A percentile compares a stretch with the other conserved stretches of the same genome.
Evolutionary conservation across 2,329 filamentous ascomycete species (phyloP).

Genomic region (Pyricularia sp.): DNA sequence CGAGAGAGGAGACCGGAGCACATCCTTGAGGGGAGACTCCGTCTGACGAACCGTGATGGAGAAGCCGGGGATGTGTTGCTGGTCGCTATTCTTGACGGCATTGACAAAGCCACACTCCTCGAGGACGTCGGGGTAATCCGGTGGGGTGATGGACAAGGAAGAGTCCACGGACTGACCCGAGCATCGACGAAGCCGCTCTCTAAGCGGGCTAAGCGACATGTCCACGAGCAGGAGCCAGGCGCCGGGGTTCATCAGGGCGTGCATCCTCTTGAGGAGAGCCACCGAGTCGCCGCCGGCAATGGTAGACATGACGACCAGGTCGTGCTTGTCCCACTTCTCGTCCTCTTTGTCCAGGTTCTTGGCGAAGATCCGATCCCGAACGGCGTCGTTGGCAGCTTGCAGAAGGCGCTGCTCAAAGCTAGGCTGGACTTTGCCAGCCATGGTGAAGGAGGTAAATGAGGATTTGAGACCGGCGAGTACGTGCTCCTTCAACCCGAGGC

Average conservation of each 20-base stretch:
- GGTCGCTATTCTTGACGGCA: conserved; percentile 20
- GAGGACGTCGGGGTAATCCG: conserved; percentile 23
- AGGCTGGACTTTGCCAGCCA: conserved; percentile 13
- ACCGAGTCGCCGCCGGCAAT: conserved; percentile 8
- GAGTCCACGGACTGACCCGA: not conserved
- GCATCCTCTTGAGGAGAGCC: conserved; percentile 10
- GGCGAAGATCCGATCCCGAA: conserved; percentile 11
- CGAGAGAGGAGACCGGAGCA: conserved; percentile 11
- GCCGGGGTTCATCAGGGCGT: conserved; percentile 17
- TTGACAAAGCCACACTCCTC: conserved; percentile 22
- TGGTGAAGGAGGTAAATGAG: conserved; percentile 21
- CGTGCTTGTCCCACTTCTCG: conserved; percentile 10
- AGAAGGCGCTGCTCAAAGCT: conserved; percentile 12
- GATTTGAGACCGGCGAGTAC: conserved; percentile 20
- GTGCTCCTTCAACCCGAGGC: conserved; percentile 19
- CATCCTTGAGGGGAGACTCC: conserved; percentile 14
- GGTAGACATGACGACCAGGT: conserved; percentile 17
- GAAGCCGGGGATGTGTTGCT: conserved; percentile 21
- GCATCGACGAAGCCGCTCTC: conserved; percentile 11
- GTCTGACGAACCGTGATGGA: conserved; percentile 28
- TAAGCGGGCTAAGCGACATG: conserved; percentile 12
- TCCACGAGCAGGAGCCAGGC: conserved; percentile 22
- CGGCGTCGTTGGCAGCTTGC: not conserved
- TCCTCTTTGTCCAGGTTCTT: conserved; percentile 14
- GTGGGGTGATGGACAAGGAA: conserved; percentile 13